Evolutionary conservation across 257 asterid genomes (phyloP).

Genomic region (Ocimum tenuiflorum): DNA sequence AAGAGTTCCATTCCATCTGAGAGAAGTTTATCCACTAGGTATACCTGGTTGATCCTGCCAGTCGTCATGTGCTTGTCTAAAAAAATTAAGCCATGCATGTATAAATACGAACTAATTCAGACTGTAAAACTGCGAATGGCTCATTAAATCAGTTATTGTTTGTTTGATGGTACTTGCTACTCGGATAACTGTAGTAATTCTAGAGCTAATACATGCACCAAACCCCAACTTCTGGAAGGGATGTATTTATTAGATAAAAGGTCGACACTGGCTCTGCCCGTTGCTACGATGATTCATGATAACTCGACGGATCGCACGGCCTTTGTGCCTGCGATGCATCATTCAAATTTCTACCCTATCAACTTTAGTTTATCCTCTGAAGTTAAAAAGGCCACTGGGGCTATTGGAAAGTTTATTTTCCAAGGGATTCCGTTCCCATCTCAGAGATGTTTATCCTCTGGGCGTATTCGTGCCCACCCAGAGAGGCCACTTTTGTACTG

Average conservation of each 20-base stretch:
- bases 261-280: background rate
- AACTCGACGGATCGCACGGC: background rate
- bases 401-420: too few relatives aligned
- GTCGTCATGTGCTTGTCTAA: background rate
- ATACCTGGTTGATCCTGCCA: background rate
- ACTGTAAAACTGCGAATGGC: background rate
- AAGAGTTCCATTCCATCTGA: too few relatives aligned
- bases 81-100: background rate
- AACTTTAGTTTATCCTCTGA: too few relatives aligned
- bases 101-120: background rate
- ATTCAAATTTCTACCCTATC: background rate
- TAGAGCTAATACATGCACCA: background rate
- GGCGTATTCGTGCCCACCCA: too few relatives aligned
- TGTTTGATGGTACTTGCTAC: background rate
- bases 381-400: too few relatives aligned
- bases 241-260: background rate
- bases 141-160: background rate
- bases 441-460: too few relatives aligned
- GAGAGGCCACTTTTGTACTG: too few relatives aligned
- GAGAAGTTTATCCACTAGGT: too few relatives aligned
- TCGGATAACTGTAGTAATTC: background rate
- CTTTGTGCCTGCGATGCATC: background rate
- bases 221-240: background rate
- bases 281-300: conserved; percentile 7
- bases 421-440: too few relatives aligned